Evolutionary conservation across 768 basidiomycete species (phyloP), one percentile per base, ranked within the genome.

Genomic region (Leucocoprinus leucothites): DNA sequence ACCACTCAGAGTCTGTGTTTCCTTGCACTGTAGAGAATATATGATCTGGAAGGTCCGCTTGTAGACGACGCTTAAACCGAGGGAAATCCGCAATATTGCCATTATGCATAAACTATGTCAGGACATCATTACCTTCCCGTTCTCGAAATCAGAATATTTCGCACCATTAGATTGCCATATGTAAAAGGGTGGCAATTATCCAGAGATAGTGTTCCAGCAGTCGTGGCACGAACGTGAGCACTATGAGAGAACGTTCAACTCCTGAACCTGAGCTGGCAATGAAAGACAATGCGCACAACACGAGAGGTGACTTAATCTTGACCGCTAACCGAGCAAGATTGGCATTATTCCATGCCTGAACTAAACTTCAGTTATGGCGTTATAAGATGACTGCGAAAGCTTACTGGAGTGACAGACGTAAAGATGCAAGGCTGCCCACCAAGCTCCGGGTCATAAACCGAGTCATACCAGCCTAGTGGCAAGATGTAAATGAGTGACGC

Each of bases 1-100:
- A 88, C 94, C 95, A 98, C 76, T 99, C 95, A 3, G 93, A 95
- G 71, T 99, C 96, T 24, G 97, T 98, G 64, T 98, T 95, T 51
- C 97, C 97, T 54, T 89, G 86, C 1, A 95, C 94, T 62, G 84
- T 79, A 51, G 91, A 78, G 72, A 93, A 99, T 35, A 93, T 80
- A 57, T 87, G 84, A 65, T 99, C 95, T 0, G 89, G 77, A 13
- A 99, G 70, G 24, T 77, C 77, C 31, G 75, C 75, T 64, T 96
- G 94, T 7, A 99, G 69, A 25, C 76, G 80, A 24, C 97, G 81
- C 71, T 95, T 98, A 61, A 98, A 81, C 56, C 76, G 73, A 42
- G 70, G 70, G 69, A 98, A 98, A 3, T 91, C 85, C 41, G 89
- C 85, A 53, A 99, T 90, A n/a, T 85, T 86, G 51, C 96, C 96